These are phyloP conservation scores for Aspergillus sclerotioniger DNA, from an alignment of 495 filamentous ascomycete species.

Conservation along the genomic window DNA sequence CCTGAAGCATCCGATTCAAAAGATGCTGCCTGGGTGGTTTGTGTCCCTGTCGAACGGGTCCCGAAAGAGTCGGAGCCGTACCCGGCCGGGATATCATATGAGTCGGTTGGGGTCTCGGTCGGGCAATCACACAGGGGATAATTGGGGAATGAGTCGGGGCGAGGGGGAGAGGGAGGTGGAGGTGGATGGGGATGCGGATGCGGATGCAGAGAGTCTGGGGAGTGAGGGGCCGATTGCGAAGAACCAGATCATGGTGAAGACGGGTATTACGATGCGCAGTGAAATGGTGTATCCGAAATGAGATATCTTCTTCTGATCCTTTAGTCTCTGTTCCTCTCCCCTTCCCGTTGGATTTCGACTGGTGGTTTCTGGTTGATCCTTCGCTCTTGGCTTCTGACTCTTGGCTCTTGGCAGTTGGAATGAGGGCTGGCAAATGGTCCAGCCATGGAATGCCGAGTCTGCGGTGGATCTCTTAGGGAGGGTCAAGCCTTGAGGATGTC, in stretches of 20 bases:
- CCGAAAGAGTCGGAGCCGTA: constrained; percentile 7
- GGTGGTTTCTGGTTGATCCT: too few relatives aligned
- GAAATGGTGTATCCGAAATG: not conserved
- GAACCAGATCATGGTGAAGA: constrained; percentile 20
- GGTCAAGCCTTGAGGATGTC: too few relatives aligned
- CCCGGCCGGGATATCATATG: constrained; percentile 10
- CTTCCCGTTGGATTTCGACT: too few relatives aligned
- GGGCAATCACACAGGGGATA: constrained; percentile 4
- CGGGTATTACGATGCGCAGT: constrained; percentile 17
- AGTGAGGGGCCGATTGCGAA: constrained; percentile 17
- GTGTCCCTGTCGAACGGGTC: constrained; percentile 11
- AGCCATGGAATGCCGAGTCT: too few relatives aligned
- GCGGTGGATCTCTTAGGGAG: too few relatives aligned
- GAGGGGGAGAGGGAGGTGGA: not conserved
- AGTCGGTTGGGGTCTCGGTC: constrained; percentile 12
- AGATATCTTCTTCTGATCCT: too few relatives aligned
- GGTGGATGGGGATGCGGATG: not conserved
- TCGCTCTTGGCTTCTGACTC: too few relatives aligned
- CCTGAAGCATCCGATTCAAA: constrained; percentile 33
- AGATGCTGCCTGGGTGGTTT: constrained; percentile 27
- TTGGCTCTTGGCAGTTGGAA: too few relatives aligned
- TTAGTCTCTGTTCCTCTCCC: too few relatives aligned
- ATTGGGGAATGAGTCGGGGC: not conserved
- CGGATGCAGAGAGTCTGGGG: constrained; percentile 11
- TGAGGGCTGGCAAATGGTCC: too few relatives aligned